These are phyloP conservation scores for Xylaria sp. DNA, from an alignment of 2,329 filamentous ascomycete species.

Conservation along the genomic window DNA sequence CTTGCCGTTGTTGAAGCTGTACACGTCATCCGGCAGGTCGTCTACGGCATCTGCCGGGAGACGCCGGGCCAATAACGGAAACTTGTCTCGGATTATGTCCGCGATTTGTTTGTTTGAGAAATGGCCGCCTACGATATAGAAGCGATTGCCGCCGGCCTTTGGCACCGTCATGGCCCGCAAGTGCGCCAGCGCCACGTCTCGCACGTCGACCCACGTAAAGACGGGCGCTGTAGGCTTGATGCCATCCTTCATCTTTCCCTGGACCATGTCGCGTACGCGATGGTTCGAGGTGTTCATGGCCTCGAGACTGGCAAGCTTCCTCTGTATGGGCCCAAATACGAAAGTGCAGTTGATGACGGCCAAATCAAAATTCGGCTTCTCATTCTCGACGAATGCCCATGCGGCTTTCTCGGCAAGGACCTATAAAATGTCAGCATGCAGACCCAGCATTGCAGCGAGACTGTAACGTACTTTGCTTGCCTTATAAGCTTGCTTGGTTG, in stretches of 20 bases:
- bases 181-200: constrained; percentile 71
- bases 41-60: constrained; percentile 55
- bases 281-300: constrained; percentile 78
- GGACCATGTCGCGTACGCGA: constrained; percentile 70
- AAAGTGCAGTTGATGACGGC: constrained; percentile 70
- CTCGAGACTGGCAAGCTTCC: constrained; percentile 71
- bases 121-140: constrained; percentile 69
- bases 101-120: constrained; percentile 70
- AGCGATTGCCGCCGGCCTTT: constrained; percentile 69
- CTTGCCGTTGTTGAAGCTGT: constrained; percentile 65
- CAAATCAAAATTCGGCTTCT: constrained; percentile 68
- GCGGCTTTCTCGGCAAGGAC: constrained; percentile 74
- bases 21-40: constrained; percentile 60
- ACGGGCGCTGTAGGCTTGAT: constrained; percentile 66
- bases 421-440: constrained; percentile 48
- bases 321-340: constrained; percentile 71
- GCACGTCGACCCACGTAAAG: constrained; percentile 69
- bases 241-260: constrained; percentile 67
- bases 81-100: constrained; percentile 64
- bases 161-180: constrained; percentile 67
- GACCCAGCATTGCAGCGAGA: constrained; percentile 32
- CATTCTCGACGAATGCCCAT: constrained; percentile 69
- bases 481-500: constrained; percentile 46
- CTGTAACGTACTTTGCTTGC: constrained; percentile 60
- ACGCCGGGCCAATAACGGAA: constrained; percentile 61